Conservation (phyloP, 208 protist species). For the Crithidia sp. region DNA sequence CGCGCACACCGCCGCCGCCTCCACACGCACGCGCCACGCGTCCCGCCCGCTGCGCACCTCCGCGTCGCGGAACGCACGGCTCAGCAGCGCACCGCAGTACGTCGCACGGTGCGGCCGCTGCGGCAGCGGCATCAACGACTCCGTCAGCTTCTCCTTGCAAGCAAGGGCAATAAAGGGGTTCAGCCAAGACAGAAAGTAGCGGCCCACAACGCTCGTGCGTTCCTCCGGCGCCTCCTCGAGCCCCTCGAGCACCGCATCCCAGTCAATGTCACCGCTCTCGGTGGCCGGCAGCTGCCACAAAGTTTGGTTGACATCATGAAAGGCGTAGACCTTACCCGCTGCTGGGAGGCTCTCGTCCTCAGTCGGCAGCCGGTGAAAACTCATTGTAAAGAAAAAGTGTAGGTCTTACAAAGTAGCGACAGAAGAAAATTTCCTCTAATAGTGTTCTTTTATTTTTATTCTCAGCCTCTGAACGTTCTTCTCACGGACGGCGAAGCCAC, state of each 20-base stretch:
- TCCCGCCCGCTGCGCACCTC: slow-evolving; percentile 33
- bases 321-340: too few species aligned
- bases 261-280: slow-evolving; percentile 4
- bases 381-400: too few species aligned
- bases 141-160: slow-evolving; percentile 42
- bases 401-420: too few species aligned
- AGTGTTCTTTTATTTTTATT: too few species aligned
- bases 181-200: slow-evolving; percentile 50
- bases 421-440: too few species aligned
- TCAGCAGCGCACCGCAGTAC: slow-evolving; percentile 47
- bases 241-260: neutral
- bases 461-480: too few species aligned
- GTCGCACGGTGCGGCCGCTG: slow-evolving; percentile 20
- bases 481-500: too few species aligned
- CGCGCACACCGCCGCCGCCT: slow-evolving; percentile 13
- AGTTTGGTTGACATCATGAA: too few species aligned
- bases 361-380: too few species aligned
- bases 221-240: slow-evolving; percentile 35
- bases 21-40: slow-evolving; percentile 36
- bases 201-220: slow-evolving; percentile 6
- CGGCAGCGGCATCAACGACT: slow-evolving; percentile 31
- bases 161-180: slow-evolving; percentile 33
- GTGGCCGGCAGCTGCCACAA: slow-evolving; percentile 16
- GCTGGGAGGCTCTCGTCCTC: too few species aligned
- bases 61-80: slow-evolving; percentile 28